These are phyloP conservation scores for Saccharomycopsis schoenii DNA, from an alignment of 805 yeast species.

Conservation along the genomic window DNA sequence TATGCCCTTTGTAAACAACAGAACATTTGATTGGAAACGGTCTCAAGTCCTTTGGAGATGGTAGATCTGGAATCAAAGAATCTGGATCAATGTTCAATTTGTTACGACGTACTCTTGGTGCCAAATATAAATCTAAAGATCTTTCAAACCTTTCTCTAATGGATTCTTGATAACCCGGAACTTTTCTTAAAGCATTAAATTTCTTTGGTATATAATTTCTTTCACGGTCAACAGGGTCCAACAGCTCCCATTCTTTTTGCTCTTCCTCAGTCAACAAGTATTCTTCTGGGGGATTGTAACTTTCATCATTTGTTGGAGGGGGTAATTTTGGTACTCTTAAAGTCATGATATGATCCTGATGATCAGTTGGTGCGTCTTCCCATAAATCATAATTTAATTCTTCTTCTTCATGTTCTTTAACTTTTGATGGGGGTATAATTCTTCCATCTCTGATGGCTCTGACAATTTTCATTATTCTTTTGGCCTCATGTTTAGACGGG, in stretches of 20 bases:
- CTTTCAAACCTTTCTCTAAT: constrained; percentile 91
- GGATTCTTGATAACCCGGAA: constrained; percentile 83
- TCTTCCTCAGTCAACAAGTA: constrained; percentile 78
- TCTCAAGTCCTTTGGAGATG: constrained; percentile 91
- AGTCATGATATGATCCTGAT: constrained; percentile 76
- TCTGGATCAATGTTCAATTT: constrained; percentile 94
- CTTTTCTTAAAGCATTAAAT: constrained; percentile 72
- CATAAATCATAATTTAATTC: constrained; percentile 65
- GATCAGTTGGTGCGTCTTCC: constrained; percentile 58
- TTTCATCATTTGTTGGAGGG: constrained; percentile 94
- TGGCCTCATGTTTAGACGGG: constrained; percentile 95
- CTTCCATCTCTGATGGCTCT: constrained; percentile 94
- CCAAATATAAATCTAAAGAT: constrained; percentile 84
- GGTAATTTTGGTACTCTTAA: constrained; percentile 90
- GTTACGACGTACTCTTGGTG: constrained; percentile 90
- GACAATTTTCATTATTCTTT: constrained; percentile 92
- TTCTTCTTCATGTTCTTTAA: constrained; percentile 41
- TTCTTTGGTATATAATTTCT: constrained; percentile 75
- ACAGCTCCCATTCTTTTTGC: constrained; percentile 53
- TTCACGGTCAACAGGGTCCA: constrained; percentile 71
- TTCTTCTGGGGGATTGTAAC: constrained; percentile 96
- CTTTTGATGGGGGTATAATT: constrained; percentile 62
- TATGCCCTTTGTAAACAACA: constrained; percentile 75
- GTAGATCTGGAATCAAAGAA: constrained; percentile 88
- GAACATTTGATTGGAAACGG: constrained; percentile 94